Conservation (phyloP, 495 filamentous ascomycete species). For the Podospora bellae-mahoneyi region DNA sequence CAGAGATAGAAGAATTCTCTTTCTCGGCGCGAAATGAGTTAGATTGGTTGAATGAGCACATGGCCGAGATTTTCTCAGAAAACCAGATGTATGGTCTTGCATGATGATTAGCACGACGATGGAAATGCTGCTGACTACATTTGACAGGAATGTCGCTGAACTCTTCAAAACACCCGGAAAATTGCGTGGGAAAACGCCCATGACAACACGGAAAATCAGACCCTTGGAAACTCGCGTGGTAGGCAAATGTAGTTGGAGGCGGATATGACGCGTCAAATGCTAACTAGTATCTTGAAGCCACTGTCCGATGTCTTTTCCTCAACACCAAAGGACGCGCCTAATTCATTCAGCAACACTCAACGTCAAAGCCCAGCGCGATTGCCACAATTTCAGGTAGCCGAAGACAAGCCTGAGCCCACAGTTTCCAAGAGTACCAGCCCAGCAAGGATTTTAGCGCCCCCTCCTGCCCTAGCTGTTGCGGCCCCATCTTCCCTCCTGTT, state of each 20-base stretch:
- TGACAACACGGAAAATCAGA: constrained; percentile 70
- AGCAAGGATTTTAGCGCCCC: constrained; percentile 22
- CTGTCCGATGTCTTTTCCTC: constrained; percentile 74
- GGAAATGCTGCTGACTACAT: constrained; percentile 5
- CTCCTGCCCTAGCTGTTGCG: constrained; percentile 19
- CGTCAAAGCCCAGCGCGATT: constrained; percentile 32
- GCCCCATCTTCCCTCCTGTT: constrained; percentile 26
- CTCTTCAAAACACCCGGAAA: constrained; percentile 96
- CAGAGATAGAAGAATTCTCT: constrained; percentile 82
- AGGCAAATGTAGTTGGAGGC: constrained; percentile 28
- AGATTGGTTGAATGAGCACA: constrained; percentile 96
- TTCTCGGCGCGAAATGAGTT: constrained; percentile 86
- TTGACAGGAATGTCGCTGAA: constrained; percentile 73
- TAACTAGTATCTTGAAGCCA: constrained; percentile 56
- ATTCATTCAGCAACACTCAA: constrained; percentile 42
- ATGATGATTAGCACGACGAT: not conserved
- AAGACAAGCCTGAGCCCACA: constrained; percentile 23
- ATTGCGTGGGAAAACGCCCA: constrained; percentile 87
- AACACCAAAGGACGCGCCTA: constrained; percentile 43
- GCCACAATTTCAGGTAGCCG: constrained; percentile 40
- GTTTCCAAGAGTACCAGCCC: constrained; percentile 31
- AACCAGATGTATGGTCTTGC: constrained; percentile 66
- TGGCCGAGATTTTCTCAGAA: constrained; percentile 86
- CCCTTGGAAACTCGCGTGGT: constrained; percentile 66
- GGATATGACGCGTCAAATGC: constrained; percentile 10